phyloP scores from a whole-genome alignment of 1,139 yeast species.

The Taphrina betulina region DNA sequence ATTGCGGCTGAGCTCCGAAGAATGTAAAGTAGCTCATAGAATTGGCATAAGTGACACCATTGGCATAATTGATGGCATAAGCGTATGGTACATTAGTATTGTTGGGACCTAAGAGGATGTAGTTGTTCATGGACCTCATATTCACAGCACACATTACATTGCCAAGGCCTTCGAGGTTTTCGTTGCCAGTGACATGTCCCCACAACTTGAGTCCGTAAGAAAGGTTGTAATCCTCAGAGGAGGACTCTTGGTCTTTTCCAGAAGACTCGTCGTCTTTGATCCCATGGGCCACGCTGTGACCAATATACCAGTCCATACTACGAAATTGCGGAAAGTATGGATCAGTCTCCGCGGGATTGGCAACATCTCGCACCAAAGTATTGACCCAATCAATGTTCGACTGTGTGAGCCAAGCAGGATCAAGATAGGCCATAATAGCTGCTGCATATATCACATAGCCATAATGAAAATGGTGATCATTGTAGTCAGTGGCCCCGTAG shows the following conservation, averaged over 20 bases:
- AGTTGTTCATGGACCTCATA: slow-evolving; percentile 60
- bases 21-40: slow-evolving; percentile 85
- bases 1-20: slow-evolving; percentile 73
- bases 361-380: slow-evolving; percentile 67
- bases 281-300: slow-evolving; percentile 86
- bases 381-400: slow-evolving; percentile 65
- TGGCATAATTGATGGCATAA: slow-evolving; percentile 61
- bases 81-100: slow-evolving; percentile 60
- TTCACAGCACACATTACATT: slow-evolving; percentile 68
- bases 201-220: slow-evolving; percentile 81
- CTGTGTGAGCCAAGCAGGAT: slow-evolving; percentile 57
- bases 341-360: slow-evolving; percentile 65
- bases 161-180: slow-evolving; percentile 68
- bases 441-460: slow-evolving; percentile 78
- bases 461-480: slow-evolving; percentile 68
- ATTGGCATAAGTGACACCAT: slow-evolving; percentile 54
- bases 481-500: slow-evolving; percentile 67
- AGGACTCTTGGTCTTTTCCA: slow-evolving; percentile 62
- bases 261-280: slow-evolving; percentile 50
- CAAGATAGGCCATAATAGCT: slow-evolving; percentile 67
- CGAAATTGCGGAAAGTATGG: slow-evolving; percentile 72
- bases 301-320: slow-evolving; percentile 75
- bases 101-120: slow-evolving; percentile 58
- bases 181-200: slow-evolving; percentile 70
- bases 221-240: slow-evolving; percentile 63